phyloP scores from a whole-genome alignment of 2,329 filamentous ascomycete genomes.

The Talaromyces piceae region DNA sequence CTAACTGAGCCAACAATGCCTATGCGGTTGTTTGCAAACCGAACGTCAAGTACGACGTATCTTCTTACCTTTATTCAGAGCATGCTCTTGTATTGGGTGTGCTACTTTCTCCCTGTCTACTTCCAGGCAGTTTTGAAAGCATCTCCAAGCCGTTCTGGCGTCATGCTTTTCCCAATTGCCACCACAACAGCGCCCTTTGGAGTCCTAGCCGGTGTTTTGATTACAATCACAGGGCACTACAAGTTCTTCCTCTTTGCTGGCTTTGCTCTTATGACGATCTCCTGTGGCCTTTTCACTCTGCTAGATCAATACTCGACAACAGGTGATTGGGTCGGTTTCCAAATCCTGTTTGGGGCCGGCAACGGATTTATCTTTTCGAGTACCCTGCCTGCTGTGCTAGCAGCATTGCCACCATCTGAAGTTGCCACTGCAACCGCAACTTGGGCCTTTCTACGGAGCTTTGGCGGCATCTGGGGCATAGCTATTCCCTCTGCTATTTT shows the following conservation, averaged over 20 bases:
- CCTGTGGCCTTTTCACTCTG: slow-evolving; percentile 21
- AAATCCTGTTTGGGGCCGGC: slow-evolving; percentile 21
- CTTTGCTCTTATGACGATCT: slow-evolving; percentile 20
- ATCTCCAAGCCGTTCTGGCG: slow-evolving; percentile 25
- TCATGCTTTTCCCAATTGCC: slow-evolving; percentile 24
- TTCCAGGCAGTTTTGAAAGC: slow-evolving; percentile 36
- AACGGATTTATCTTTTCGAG: slow-evolving; percentile 19
- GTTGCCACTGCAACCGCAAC: slow-evolving; percentile 19
- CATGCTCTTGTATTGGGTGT: slow-evolving; percentile 27
- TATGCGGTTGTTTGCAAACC: slow-evolving; percentile 38
- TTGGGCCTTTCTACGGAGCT: slow-evolving; percentile 24
- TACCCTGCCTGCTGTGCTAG: slow-evolving; percentile 22
- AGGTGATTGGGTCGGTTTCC: slow-evolving; percentile 22
- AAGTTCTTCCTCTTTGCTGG: slow-evolving; percentile 20
- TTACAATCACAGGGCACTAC: slow-evolving; percentile 28
- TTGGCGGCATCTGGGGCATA: slow-evolving; percentile 25
- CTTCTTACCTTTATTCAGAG: slow-evolving; percentile 32
- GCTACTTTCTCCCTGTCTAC: slow-evolving; percentile 40
- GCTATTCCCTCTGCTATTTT: slow-evolving; percentile 25
- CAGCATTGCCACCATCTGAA: slow-evolving; percentile 20
- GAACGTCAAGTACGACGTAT: slow-evolving; percentile 27
- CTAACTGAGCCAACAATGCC: slow-evolving; percentile 33
- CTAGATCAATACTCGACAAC: slow-evolving; percentile 18
- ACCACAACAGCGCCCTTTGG: slow-evolving; percentile 19
- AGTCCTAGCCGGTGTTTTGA: slow-evolving; percentile 22